Evolutionary conservation across 768 basidiomycete species (phyloP).

Genomic region (Trametes gibbosa): DNA sequence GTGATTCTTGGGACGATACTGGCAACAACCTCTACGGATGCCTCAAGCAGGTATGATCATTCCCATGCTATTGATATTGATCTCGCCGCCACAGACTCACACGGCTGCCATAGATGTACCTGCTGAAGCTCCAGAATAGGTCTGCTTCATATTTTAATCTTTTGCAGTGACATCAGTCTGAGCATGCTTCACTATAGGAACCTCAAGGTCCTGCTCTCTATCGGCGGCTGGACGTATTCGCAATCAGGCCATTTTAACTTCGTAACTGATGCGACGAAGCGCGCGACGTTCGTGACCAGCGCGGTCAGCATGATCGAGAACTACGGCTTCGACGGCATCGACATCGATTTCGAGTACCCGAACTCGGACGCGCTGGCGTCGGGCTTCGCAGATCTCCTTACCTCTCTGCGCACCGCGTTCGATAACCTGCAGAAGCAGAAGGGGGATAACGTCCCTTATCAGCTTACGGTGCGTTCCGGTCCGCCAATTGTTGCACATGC

Average conservation of each 20-base stretch:
- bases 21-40: constrained; percentile 85
- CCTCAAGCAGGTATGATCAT: constrained; percentile 61
- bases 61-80: not conserved
- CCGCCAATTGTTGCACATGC: too few relatives aligned
- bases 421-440: constrained; percentile 55
- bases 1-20: constrained; percentile 71
- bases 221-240: constrained; percentile 71
- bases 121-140: constrained; percentile 60
- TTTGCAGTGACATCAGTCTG: not conserved
- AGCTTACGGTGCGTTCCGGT: constrained; percentile 41
- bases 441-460: constrained; percentile 59
- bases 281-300: constrained; percentile 55
- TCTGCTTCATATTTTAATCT: constrained; percentile 4
- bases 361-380: constrained; percentile 54
- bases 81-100: not conserved
- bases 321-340: constrained; percentile 80
- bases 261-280: constrained; percentile 49
- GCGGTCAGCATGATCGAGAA: constrained; percentile 67
- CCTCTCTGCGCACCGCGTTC: constrained; percentile 60
- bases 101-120: constrained; percentile 33
- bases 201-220: constrained; percentile 50
- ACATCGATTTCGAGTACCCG: constrained; percentile 81
- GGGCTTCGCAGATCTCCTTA: constrained; percentile 64
- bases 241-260: constrained; percentile 70
- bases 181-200: constrained; percentile 29